Evolutionary conservation across 345 rosid species (phyloP).

Genomic region (Sisymbrium altissimum): DNA sequence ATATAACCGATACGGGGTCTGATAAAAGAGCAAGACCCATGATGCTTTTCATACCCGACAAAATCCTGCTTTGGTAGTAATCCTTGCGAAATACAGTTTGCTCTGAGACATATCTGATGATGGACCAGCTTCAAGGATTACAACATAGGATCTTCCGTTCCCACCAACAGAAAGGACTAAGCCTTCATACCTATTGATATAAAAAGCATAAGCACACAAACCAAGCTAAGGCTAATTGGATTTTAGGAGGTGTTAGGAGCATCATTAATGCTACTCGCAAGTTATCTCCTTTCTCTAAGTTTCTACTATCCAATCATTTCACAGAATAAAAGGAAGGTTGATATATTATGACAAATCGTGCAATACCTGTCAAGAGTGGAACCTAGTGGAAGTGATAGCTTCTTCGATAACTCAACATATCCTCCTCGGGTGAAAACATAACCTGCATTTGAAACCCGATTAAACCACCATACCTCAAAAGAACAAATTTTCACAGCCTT

Average conservation of each 20-base stretch:
- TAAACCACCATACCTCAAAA: background rate
- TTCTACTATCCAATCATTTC: background rate
- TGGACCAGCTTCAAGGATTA: constrained; percentile 98
- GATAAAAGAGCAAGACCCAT: background rate
- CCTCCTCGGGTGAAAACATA: constrained; percentile 94
- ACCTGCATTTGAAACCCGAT: constrained; percentile 40
- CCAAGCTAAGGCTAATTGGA: background rate
- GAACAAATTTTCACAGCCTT: background rate
- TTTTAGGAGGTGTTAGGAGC: background rate
- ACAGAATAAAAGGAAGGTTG: background rate
- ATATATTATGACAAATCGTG: background rate
- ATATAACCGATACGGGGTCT: background rate
- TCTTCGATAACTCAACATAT: constrained; percentile 81
- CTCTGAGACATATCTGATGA: constrained; percentile 79
- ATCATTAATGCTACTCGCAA: background rate
- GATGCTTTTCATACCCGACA: constrained; percentile 62
- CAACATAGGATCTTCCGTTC: constrained; percentile 87
- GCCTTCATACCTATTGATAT: constrained; percentile 70
- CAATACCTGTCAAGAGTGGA: constrained; percentile 85
- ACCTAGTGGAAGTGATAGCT: constrained; percentile 74
- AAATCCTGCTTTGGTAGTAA: constrained; percentile 86
- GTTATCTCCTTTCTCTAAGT: background rate
- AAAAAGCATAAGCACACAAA: constrained; percentile 4
- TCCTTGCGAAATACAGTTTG: constrained; percentile 85
- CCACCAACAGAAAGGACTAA: constrained; percentile 93